These are phyloP conservation scores for Cyberlindnera bimundalis DNA, from an alignment of 805 yeast species.

Conservation along the genomic window DNA sequence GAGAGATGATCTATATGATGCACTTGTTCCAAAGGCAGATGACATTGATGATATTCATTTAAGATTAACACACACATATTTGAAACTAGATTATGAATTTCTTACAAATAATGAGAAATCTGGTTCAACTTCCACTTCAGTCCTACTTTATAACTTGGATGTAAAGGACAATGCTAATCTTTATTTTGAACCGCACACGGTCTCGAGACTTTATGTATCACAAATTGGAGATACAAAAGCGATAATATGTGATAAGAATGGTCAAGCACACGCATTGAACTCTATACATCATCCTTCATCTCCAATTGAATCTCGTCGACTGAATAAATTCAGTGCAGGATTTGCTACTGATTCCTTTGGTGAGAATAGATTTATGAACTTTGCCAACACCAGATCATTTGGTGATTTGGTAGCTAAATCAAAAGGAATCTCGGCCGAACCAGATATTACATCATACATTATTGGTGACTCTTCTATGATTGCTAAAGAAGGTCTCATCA, in stretches of 20 bases:
- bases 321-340: conserved; percentile 60
- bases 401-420: conserved; percentile 83
- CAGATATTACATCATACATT: conserved; percentile 69
- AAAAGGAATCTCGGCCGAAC: conserved; percentile 88
- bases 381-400: conserved; percentile 91
- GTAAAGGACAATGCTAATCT: conserved; percentile 28
- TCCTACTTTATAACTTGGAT: conserved; percentile 47
- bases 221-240: conserved; percentile 94
- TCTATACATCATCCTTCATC: conserved; percentile 85
- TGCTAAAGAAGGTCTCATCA: conserved; percentile 17
- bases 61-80: conserved; percentile 60
- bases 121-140: conserved; percentile 77
- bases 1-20: conserved; percentile 33
- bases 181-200: conserved; percentile 55
- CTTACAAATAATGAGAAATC: conserved; percentile 30
- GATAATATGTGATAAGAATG: conserved; percentile 75
- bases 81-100: conserved; percentile 63
- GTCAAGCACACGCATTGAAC: conserved; percentile 76
- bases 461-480: conserved; percentile 58
- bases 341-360: conserved; percentile 88
- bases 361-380: conserved; percentile 72
- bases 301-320: conserved; percentile 68
- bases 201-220: conserved; percentile 69
- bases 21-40: conserved; percentile 28
- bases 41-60: conserved; percentile 53